A percentile compares a stretch with the other conserved stretches of the same genome.
phyloP scores from a whole-genome alignment of 768 basidiomycete genomes.

The Amanita rubescens region DNA sequence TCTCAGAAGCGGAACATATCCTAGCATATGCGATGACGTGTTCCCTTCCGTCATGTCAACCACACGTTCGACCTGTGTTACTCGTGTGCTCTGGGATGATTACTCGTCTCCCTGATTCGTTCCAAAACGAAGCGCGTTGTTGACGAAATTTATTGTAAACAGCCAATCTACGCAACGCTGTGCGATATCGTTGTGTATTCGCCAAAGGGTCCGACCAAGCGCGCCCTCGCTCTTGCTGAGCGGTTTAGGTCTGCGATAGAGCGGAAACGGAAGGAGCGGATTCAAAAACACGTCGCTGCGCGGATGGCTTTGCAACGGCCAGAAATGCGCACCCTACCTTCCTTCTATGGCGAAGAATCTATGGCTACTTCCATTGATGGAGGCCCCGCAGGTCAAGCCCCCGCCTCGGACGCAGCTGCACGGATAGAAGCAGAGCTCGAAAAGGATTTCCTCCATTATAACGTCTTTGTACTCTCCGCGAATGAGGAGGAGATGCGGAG shows the following conservation, averaged over 20 bases:
- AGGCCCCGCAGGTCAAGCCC: background rate
- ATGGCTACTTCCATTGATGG: background rate
- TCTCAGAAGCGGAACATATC: background rate
- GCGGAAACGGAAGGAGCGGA: slow-evolving; percentile 47
- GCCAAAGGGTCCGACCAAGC: slow-evolving; percentile 51
- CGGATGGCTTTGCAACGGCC: slow-evolving; percentile 5
- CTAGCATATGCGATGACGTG: background rate
- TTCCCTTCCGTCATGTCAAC: slow-evolving; percentile 3
- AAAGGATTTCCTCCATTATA: slow-evolving; percentile 46
- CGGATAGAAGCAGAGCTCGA: slow-evolving; percentile 9
- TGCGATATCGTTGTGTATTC: slow-evolving; percentile 89
- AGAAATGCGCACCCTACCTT: background rate
- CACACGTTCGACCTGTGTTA: background rate
- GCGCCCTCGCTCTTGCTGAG: slow-evolving; percentile 55
- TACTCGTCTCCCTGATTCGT: background rate
- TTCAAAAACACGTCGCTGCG: slow-evolving; percentile 18
- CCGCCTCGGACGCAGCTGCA: background rate
- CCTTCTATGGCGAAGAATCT: background rate
- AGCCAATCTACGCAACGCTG: slow-evolving; percentile 84
- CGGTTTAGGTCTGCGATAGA: slow-evolving; percentile 59
- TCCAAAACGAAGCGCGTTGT: slow-evolving; percentile 2
- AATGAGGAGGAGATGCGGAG: slow-evolving; percentile 35
- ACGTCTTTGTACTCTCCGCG: slow-evolving; percentile 72
- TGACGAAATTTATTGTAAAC: slow-evolving; percentile 2
- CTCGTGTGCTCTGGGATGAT: background rate